Evolutionary conservation across 73 alveolate genomes (phyloP).

Genomic region (Paramecium sonneborni): DNA sequence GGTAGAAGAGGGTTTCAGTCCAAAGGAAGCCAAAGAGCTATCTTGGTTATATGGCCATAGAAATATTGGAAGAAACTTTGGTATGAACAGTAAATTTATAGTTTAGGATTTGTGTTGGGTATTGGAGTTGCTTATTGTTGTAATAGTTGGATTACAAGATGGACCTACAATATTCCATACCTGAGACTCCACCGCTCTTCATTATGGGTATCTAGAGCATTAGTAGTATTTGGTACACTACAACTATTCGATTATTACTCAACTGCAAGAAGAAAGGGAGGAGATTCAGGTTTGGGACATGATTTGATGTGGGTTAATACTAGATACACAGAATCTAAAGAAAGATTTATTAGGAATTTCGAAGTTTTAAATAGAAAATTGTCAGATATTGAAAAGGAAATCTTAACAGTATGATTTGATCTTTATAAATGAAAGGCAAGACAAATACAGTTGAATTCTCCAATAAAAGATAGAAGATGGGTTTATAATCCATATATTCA

Average conservation of each 20-base stretch:
- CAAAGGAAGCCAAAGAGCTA: neutral
- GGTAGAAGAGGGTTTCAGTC: slow-evolving; percentile 42
- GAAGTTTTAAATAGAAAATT: slow-evolving; percentile 48
- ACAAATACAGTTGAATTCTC: slow-evolving; percentile 7
- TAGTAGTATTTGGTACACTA: neutral
- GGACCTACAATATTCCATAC: neutral
- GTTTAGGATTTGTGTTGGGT: slow-evolving; percentile 37
- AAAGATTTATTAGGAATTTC: slow-evolving; percentile 23
- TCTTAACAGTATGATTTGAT: slow-evolving; percentile 4
- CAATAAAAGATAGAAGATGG: slow-evolving; percentile 59
- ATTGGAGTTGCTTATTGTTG: slow-evolving; percentile 5
- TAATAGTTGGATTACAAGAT: slow-evolving; percentile 11
- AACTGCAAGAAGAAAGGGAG: slow-evolving; percentile 59
- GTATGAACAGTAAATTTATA: neutral
- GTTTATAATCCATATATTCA: slow-evolving; percentile 63
- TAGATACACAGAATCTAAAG: slow-evolving; percentile 44
- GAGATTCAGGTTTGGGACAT: slow-evolving; percentile 15
- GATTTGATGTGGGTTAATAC: slow-evolving; percentile 46
- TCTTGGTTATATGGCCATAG: slow-evolving; percentile 49
- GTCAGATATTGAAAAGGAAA: neutral
- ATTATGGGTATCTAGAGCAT: slow-evolving; percentile 14
- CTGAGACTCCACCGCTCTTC: neutral
- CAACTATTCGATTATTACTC: slow-evolving; percentile 8
- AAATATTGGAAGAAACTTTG: slow-evolving; percentile 39
- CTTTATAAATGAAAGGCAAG: neutral